Evolutionary conservation across 495 filamentous ascomycete species (phyloP).

Genomic region (Podospora pseudopauciseta): DNA sequence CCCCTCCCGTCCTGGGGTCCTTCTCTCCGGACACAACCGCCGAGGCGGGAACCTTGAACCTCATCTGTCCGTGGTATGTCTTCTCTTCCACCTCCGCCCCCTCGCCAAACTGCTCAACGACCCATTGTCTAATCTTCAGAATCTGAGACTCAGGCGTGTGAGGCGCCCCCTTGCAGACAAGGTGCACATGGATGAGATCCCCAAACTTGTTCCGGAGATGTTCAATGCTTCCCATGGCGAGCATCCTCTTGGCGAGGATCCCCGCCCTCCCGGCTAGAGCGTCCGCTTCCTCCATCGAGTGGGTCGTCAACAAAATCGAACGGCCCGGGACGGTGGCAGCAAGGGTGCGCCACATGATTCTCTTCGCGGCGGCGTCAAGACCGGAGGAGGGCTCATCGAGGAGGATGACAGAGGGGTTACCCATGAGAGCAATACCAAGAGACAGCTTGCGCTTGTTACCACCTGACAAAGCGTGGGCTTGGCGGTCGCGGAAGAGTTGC

Average conservation of each 20-base stretch:
- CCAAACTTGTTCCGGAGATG: slow-evolving; percentile 58
- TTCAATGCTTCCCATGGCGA: slow-evolving; percentile 64
- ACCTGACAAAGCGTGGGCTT: slow-evolving; percentile 64
- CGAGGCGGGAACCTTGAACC: slow-evolving; percentile 63
- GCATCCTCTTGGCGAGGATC: slow-evolving; percentile 67
- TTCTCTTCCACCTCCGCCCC: slow-evolving; percentile 63
- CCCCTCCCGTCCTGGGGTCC: slow-evolving; percentile 2
- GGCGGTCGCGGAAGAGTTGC: slow-evolving; percentile 53
- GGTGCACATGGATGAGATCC: slow-evolving; percentile 60
- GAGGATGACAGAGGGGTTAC: slow-evolving; percentile 67
- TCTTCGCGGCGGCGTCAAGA: slow-evolving; percentile 69
- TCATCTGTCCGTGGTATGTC: slow-evolving; percentile 76
- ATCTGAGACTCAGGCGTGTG: slow-evolving; percentile 65
- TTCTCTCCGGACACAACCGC: background rate
- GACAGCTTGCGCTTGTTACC: slow-evolving; percentile 59
- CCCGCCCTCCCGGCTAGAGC: slow-evolving; percentile 66
- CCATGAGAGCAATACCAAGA: slow-evolving; percentile 72
- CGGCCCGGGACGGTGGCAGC: slow-evolving; percentile 54
- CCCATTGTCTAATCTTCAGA: slow-evolving; percentile 58
- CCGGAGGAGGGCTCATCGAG: slow-evolving; percentile 69
- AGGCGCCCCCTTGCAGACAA: slow-evolving; percentile 72
- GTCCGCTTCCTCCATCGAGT: slow-evolving; percentile 78
- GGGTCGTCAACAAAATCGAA: slow-evolving; percentile 68
- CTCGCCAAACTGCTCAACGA: slow-evolving; percentile 54
- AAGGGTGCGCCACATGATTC: slow-evolving; percentile 72